Conservation (phyloP, 1,284 basidiomycete genomes). For the Malassezia pachydermatis region DNA sequence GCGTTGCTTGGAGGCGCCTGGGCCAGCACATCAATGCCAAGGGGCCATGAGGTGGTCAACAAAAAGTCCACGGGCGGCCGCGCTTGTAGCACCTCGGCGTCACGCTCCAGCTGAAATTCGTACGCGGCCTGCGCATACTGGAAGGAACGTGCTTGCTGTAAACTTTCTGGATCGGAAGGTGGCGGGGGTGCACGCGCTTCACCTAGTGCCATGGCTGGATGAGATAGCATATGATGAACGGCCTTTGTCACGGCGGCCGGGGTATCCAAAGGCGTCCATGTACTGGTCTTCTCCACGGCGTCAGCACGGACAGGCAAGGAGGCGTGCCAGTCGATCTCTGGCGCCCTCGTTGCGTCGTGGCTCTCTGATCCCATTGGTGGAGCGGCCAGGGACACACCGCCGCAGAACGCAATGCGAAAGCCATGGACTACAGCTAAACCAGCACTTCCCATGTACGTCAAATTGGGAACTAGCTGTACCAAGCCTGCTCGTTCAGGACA, state of each 20-base stretch:
- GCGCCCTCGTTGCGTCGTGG: background rate
- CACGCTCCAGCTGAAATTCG: conserved; percentile 8
- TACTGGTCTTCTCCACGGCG: background rate
- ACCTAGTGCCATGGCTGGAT: conserved; percentile 13
- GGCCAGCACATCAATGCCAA: conserved; percentile 27
- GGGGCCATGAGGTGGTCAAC: conserved; percentile 36
- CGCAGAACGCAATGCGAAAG: conserved; percentile 28
- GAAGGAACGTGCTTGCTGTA: conserved; percentile 17
- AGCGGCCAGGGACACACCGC: conserved; percentile 15
- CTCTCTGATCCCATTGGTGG: too few relatives aligned
- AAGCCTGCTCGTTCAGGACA: background rate
- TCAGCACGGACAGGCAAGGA: background rate
- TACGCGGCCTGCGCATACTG: conserved; percentile 9
- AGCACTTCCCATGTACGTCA: conserved; percentile 29
- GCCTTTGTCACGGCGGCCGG: background rate
- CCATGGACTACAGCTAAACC: conserved; percentile 22
- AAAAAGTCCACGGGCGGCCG: conserved; percentile 36
- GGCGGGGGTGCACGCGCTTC: background rate
- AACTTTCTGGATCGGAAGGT: conserved; percentile 21
- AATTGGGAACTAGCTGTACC: conserved; percentile 19
- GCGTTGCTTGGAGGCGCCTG: conserved; percentile 20
- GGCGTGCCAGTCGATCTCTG: background rate
- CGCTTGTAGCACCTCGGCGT: conserved; percentile 6
- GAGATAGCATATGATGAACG: conserved; percentile 5
- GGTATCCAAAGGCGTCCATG: conserved; percentile 4